Evolutionary conservation across 2,329 filamentous ascomycete species (phyloP), one percentile per base, ranked within the genome.

Genomic region (Aspergillus sojae): DNA sequence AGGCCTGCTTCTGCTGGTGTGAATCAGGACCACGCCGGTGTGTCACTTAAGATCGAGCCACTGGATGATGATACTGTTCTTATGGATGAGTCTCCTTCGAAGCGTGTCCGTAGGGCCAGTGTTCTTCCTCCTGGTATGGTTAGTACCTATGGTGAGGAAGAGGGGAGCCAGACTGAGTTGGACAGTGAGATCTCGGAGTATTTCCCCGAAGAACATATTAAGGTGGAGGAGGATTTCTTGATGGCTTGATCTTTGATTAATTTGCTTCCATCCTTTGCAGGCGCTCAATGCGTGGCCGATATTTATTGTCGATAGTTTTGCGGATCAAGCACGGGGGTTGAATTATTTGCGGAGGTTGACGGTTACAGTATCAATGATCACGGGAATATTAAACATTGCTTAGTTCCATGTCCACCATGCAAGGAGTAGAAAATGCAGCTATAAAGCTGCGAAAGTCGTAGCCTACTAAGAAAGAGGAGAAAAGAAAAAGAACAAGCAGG

Each of bases 181-280:
- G 69, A 72, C 21, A 72, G 65, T 32, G 72, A 68, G 32, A 60
- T 62, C 5, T 68, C 66, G 1, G 69, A 72, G 62, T 72, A 67
- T 53, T 19, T 58, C 11, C 71, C 70, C 41, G 68, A 71, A 5
- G 39, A 26, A 21, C 16, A 50, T 14, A 36, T 41, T 11, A 58
- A 65, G 36, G 28, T 58, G 16, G 63, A 65, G 1, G 61, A 61
- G 5, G 56, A 48, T 60, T n/a, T 66, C 59, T 32, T 21, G 14
- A 1, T 34, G n/a, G n/a, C 23, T 16, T 61, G 48, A 28, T 32
- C 6, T 65, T 11, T 52, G 34, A 43, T 46, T 52, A 16, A 21
- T 52, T 53, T 32, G 48, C 14, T 16, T n/a, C 30, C 34, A 5
- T 16, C 19, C 28, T 61, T 61, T 57, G 45, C 10, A 26, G 12